A percentile compares a stretch with the other conserved stretches of the same genome.
These are phyloP conservation scores for Coemansia sp. DNA, from an alignment of 192 early-diverging fungal genomes.

Conservation along the genomic window DNA sequence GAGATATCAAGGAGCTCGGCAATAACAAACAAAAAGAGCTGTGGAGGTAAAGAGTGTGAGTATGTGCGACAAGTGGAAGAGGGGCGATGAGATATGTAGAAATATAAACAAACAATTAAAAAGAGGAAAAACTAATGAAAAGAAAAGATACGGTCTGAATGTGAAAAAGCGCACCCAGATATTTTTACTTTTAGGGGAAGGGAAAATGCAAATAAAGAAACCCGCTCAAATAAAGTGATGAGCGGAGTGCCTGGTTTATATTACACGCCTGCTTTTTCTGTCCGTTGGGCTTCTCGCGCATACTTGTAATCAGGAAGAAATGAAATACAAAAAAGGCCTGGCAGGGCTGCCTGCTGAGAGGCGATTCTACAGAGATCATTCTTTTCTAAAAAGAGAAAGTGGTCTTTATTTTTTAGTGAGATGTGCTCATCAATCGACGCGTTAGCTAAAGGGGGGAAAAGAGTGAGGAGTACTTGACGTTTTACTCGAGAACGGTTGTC, in stretches of 20 bases:
- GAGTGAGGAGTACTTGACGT: neutral
- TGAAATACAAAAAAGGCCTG: neutral
- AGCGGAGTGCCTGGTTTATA: constrained; percentile 8
- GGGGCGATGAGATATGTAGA: neutral
- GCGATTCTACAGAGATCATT: neutral
- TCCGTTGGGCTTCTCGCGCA: neutral
- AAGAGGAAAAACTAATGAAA: neutral
- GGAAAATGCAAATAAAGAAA: constrained; percentile 4
- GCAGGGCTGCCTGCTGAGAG: neutral
- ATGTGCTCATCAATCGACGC: neutral
- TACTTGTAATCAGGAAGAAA: neutral
- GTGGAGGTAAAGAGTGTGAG: no score
- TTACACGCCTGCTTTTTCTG: neutral
- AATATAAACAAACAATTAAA: neutral
- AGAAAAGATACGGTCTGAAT: constrained; percentile 6
- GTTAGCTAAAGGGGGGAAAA: neutral
- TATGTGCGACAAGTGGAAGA: neutral
- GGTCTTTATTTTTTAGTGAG: neutral
- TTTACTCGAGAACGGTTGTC: neutral
- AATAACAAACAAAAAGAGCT: no score
- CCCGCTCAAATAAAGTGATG: neutral
- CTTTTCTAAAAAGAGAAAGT: neutral
- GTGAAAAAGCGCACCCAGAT: neutral
- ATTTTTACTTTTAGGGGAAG: neutral
- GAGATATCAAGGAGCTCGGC: no score